phyloP scores from a whole-genome alignment of 805 yeast genomes.

The Monosporozyma solicola region DNA sequence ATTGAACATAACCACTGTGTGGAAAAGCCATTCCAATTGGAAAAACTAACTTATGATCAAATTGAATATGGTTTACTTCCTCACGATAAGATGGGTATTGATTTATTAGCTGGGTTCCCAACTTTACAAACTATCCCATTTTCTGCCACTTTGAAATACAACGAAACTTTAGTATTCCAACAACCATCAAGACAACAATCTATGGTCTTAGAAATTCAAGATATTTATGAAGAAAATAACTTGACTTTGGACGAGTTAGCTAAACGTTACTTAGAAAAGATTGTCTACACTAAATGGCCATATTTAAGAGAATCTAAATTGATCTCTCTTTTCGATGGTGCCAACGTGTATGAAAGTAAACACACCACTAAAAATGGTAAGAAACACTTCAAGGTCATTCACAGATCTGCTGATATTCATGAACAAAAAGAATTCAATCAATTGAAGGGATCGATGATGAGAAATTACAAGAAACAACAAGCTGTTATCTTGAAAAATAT shows the following conservation, averaged over 20 bases:
- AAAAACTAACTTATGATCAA: slow-evolving; percentile 33
- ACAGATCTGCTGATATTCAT: slow-evolving; percentile 36
- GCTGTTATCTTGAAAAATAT: slow-evolving; percentile 55
- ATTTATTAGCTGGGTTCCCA: slow-evolving; percentile 85
- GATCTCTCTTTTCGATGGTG: slow-evolving; percentile 49
- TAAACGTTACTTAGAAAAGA: slow-evolving; percentile 47
- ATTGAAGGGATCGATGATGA: slow-evolving; percentile 33
- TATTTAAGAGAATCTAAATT: slow-evolving; percentile 73
- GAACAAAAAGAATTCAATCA: slow-evolving; percentile 41
- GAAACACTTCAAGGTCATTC: slow-evolving; percentile 23
- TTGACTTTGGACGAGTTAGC: slow-evolving; percentile 56
- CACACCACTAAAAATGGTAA: slow-evolving; percentile 6
- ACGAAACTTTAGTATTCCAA: slow-evolving; percentile 70
- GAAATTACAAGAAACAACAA: slow-evolving; percentile 39
- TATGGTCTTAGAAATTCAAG: slow-evolving; percentile 54
- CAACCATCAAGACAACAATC: slow-evolving; percentile 80
- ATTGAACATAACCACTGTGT: slow-evolving; percentile 71
- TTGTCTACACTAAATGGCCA: slow-evolving; percentile 85
- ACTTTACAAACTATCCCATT: slow-evolving; percentile 64
- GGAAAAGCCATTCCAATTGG: slow-evolving; percentile 48
- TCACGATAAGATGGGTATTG: slow-evolving; percentile 62
- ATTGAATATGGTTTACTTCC: slow-evolving; percentile 49
- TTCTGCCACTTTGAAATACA: slow-evolving; percentile 41
- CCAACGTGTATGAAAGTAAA: slow-evolving; percentile 34
- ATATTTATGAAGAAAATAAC: slow-evolving; percentile 41